A percentile compares a stretch with the other conserved stretches of the same genome.
These are phyloP conservation scores for Periconia digitata DNA, from an alignment of 2,329 filamentous ascomycete species.

Conservation along the genomic window DNA sequence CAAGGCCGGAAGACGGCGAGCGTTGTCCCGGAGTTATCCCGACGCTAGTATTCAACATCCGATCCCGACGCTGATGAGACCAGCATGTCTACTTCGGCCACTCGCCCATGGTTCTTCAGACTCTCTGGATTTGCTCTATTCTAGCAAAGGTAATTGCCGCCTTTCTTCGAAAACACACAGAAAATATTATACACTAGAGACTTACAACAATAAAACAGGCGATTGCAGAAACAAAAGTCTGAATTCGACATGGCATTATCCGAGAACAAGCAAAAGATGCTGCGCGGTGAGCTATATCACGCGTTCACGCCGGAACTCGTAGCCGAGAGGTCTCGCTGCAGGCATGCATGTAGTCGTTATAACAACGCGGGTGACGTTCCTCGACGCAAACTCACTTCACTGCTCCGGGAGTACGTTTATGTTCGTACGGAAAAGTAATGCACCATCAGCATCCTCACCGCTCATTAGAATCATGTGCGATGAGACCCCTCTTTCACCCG, in stretches of 20 bases:
- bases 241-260: constrained; percentile 22
- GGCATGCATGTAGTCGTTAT: constrained; percentile 62
- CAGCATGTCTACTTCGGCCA: no score
- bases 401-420: constrained; percentile 69
- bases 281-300: constrained; percentile 70
- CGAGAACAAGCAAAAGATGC: constrained; percentile 55
- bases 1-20: no score
- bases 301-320: constrained; percentile 71
- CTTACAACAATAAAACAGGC: no score
- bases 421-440: constrained; percentile 1
- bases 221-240: no score
- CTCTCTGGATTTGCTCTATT: no score
- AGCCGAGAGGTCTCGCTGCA: constrained; percentile 64
- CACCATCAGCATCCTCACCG: constrained; percentile 10
- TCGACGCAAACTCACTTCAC: constrained; percentile 63
- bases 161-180: no score
- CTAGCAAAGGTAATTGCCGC: no score
- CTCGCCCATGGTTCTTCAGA: no score
- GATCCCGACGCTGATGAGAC: no score
- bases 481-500: constrained; percentile 63
- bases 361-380: constrained; percentile 64
- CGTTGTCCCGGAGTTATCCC: no score
- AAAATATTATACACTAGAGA: no score
- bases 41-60: no score
- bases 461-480: constrained; percentile 62